Evolutionary conservation across 768 basidiomycete species (phyloP).

Genomic region (Hypholoma sublateritium): DNA sequence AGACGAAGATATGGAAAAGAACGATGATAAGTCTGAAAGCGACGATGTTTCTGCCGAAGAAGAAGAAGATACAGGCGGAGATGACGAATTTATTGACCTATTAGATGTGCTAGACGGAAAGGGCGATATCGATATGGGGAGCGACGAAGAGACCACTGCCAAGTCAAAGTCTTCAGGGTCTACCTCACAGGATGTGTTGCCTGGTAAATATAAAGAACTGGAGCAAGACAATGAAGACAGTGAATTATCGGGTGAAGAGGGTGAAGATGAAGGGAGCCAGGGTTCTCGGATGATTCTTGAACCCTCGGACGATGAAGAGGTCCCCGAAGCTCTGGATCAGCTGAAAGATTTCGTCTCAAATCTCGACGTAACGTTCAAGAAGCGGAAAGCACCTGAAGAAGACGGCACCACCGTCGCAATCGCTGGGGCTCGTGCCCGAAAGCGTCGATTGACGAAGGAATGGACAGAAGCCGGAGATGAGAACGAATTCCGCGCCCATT

Average conservation of each 20-base stretch:
- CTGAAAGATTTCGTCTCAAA: conserved; percentile 72
- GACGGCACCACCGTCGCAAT: conserved; percentile 21
- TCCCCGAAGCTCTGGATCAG: conserved; percentile 61
- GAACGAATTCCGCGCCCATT: conserved; percentile 70
- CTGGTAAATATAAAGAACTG: conserved; percentile 9
- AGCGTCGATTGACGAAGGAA: conserved; percentile 66
- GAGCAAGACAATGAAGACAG: conserved; percentile 36
- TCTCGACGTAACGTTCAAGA: conserved; percentile 60
- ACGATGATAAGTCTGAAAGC: conserved; percentile 37
- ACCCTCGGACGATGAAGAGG: conserved; percentile 51
- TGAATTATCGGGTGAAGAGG: conserved; percentile 33
- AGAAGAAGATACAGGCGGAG: conserved; percentile 48
- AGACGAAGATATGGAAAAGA: conserved; percentile 38
- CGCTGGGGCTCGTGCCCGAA: conserved; percentile 34
- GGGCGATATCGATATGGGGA: conserved; percentile 45
- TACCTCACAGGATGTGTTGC: conserved; percentile 3
- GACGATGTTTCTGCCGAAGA: conserved; percentile 38
- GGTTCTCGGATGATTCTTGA: conserved; percentile 46
- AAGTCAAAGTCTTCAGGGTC: background rate
- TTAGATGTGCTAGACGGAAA: conserved; percentile 68
- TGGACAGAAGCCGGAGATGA: conserved; percentile 79
- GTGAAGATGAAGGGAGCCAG: conserved; percentile 36
- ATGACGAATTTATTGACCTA: conserved; percentile 61
- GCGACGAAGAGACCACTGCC: conserved; percentile 30
- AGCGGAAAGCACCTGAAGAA: conserved; percentile 66